Evolutionary conservation across 2,329 filamentous ascomycete genomes (phyloP), one percentile per base, ranked within the genome.

Genomic region (Fusarium oligoseptatum): DNA sequence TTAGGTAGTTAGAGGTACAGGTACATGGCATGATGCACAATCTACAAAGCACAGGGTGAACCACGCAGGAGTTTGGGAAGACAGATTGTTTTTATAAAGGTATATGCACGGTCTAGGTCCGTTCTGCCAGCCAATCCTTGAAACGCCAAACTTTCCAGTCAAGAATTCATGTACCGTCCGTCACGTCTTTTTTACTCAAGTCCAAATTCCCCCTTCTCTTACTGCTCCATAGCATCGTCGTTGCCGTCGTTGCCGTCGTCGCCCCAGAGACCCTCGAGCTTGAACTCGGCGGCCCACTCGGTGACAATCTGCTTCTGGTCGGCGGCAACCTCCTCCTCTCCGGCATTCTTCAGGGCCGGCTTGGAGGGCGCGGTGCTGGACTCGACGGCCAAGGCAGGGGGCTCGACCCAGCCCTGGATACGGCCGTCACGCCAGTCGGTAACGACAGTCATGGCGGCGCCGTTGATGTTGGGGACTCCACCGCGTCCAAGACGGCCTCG

Each of bases 351-450:
- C 73, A 85, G 77, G 12, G 77, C 79, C n/a, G 80, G 75, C 45
- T 80, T 83, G 6, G 77, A 76, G 3, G 80, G 74, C 8, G 78
- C 78, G 3, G 78, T 76, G 62, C 67, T 60, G 12, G 79, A 78
- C 66, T 87, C 87, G 55, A 93, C 88, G 20, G 89, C 85, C 69
- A 94, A 84, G 39, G 89, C 88, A 9, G 95, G 95, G 3, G 95
- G 90, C 77, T 95, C 93, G 57, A 92, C 90, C 95, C 95, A 98
- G 67, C 95, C 95, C 84, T 97, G 95, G 78, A 99, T 97, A 62
- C 97, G 91, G 29, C 95, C 96, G 82, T 98, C 96, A 77, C 97
- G 91, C 94, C 97, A 97, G 86, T 99, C 97, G n/a, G 92, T 97
- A 67, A 99, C 91, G 66, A 99, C 95, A 1, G 94, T 93, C 89